Percentiles rank a stretch among this genome's conserved stretches.
These are phyloP conservation scores for Penicillium nucicola DNA, from an alignment of 495 filamentous ascomycete genomes.

Conservation along the genomic window DNA sequence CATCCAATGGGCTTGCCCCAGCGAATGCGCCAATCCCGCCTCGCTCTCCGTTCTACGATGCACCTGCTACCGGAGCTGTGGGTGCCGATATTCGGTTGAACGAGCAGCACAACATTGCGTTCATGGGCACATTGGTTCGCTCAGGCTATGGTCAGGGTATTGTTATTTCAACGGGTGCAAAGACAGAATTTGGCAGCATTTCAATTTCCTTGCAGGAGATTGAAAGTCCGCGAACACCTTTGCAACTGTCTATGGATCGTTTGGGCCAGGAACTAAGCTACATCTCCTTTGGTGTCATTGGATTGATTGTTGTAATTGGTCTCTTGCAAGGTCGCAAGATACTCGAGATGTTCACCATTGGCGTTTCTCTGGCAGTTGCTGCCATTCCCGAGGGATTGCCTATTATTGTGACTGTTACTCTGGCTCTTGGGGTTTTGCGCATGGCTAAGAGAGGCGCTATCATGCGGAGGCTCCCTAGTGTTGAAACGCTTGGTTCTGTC, in stretches of 20 bases:
- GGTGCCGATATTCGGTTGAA: constrained; percentile 63
- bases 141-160: constrained; percentile 95
- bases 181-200: constrained; percentile 96
- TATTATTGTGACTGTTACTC: constrained; percentile 95
- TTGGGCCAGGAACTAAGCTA: constrained; percentile 92
- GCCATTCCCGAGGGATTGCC: constrained; percentile 96
- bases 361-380: constrained; percentile 92
- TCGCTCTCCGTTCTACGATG: constrained; percentile 57
- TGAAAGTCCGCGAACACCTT: constrained; percentile 87
- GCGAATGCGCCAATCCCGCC: constrained; percentile 39
- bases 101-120: constrained; percentile 82
- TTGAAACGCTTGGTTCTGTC: constrained; percentile 95
- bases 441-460: constrained; percentile 95
- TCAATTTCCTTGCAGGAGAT: constrained; percentile 89
- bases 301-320: constrained; percentile 82
- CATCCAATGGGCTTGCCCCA: constrained; percentile 13
- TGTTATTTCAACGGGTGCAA: constrained; percentile 87
- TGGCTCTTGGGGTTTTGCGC: constrained; percentile 88
- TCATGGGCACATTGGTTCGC: constrained; percentile 96
- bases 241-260: constrained; percentile 96
- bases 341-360: constrained; percentile 96
- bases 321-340: constrained; percentile 83
- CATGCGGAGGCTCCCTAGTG: constrained; percentile 90
- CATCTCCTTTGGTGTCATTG: constrained; percentile 93
- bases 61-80: constrained; percentile 58